Conservation (phyloP, 805 yeast species). For the Wickerhamiella brachini region DNA sequence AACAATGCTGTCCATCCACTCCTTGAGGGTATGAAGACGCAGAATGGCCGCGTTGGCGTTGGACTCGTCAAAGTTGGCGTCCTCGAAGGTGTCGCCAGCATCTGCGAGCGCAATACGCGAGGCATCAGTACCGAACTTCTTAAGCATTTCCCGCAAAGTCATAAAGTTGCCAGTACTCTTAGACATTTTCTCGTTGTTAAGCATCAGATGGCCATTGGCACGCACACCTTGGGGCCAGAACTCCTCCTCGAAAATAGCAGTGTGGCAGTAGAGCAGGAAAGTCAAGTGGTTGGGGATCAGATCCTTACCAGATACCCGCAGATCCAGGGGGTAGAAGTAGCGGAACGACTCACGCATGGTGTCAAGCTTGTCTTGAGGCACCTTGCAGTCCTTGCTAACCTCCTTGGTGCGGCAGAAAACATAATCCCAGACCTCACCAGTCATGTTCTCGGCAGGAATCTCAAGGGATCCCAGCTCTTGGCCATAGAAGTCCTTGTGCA, state of each 20-base stretch:
- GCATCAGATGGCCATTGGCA: conserved; percentile 86
- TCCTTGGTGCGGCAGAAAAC: conserved; percentile 62
- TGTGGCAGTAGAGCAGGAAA: conserved; percentile 84
- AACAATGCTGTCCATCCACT: conserved; percentile 80
- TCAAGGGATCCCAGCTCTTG: conserved; percentile 54
- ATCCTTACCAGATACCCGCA: conserved; percentile 89
- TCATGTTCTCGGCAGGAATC: conserved; percentile 71
- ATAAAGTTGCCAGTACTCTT: conserved; percentile 94
- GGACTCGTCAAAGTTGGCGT: conserved; percentile 93
- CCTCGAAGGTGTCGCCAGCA: conserved; percentile 95
- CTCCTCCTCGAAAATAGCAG: conserved; percentile 79
- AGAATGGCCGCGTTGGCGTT: conserved; percentile 95
- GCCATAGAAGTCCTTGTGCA: conserved; percentile 83
- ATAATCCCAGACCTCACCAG: conserved; percentile 87
- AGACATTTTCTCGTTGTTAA: conserved; percentile 96
- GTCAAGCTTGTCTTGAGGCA: conserved; percentile 54
- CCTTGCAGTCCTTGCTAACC: conserved; percentile 33
- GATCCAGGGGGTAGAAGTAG: conserved; percentile 91
- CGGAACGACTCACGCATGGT: conserved; percentile 85
- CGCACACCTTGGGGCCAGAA: conserved; percentile 93
- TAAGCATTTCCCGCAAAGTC: conserved; percentile 72
- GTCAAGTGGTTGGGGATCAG: conserved; percentile 94
- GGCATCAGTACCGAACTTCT: conserved; percentile 95
- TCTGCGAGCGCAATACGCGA: conserved; percentile 95
- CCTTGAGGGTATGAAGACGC: conserved; percentile 81